Evolutionary conservation across 345 rosid species (phyloP), one percentile per base, ranked within the genome.

Genomic region (Populus euphratica): DNA sequence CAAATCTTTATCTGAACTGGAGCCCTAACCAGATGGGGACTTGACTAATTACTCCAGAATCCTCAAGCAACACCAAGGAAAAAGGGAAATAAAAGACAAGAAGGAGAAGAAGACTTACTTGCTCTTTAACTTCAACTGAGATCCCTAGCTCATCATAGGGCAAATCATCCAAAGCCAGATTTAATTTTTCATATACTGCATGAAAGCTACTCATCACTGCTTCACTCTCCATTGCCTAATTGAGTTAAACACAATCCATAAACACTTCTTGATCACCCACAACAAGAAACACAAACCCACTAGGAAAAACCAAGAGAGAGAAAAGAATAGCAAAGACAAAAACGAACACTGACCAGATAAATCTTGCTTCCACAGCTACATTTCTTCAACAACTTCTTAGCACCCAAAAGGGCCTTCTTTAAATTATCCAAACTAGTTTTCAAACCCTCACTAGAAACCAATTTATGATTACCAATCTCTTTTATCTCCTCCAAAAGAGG

Each of bases 151-250:
- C 77, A 70, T 84, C 80, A n/a, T 76, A 87, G 54, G 86, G 88
- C 35, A 90, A 10, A 16, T 70, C 87, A 69, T 86, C 90, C 78
- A 90, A 80, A 63, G 90, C 90, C 69, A 83, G 84, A 72, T 73
- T 76, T 50, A 90, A 21, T 77, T 83, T 85, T 44, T 87, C 89
- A 79, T 87, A 87, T 2, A 87, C 84, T 67, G 79, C 81, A 74
- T 88, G 91, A 78, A 90, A 90, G 49, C 86, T 78, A 7, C 84
- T 31, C 85, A 81, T 85, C 83, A 88, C 86, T 17, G 89, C 91
- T 77, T 90, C 93, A n/a, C 85, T 85, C 75, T 90, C 93, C 86
- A 87, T 41, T 69, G 90, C 93, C 90, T 90, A n/a, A 62, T 75
- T 47, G 33, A 52, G 2, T 65, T 71, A 29, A 73, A 72, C 44